Evolutionary conservation across 371 early-diverging fungal species (phyloP).

Genomic region (Mucor indicus): DNA sequence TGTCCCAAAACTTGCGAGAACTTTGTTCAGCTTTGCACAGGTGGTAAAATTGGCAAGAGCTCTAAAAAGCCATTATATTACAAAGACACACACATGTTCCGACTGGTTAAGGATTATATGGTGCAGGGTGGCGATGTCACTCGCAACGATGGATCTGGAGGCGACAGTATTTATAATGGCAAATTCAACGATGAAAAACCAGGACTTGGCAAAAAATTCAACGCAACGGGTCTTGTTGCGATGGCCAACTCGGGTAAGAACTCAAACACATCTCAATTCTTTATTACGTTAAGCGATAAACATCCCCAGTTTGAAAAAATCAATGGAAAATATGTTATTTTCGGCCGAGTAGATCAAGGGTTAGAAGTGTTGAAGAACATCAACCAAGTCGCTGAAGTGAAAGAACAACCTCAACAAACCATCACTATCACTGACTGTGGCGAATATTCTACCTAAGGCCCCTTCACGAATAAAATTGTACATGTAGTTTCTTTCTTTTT

Average conservation of each 20-base stretch:
- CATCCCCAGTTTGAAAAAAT: slow-evolving; percentile 53
- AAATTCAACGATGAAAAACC: slow-evolving; percentile 74
- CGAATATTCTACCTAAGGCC: slow-evolving; percentile 5
- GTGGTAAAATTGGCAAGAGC: slow-evolving; percentile 46
- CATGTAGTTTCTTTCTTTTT: not conserved
- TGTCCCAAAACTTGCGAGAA: slow-evolving; percentile 67
- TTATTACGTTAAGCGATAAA: slow-evolving; percentile 58
- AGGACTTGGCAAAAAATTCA: slow-evolving; percentile 50
- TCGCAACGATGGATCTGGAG: slow-evolving; percentile 74
- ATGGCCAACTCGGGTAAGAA: slow-evolving; percentile 87
- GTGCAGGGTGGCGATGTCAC: slow-evolving; percentile 86
- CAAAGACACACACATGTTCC: slow-evolving; percentile 45
- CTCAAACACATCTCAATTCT: slow-evolving; percentile 85
- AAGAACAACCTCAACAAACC: slow-evolving; percentile 35
- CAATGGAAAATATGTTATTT: slow-evolving; percentile 78
- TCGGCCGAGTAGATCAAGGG: slow-evolving; percentile 67
- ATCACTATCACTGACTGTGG: slow-evolving; percentile 45
- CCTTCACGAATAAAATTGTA: slow-evolving; percentile 2
- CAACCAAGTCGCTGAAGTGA: slow-evolving; percentile 35
- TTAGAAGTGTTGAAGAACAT: slow-evolving; percentile 41
- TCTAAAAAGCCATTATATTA: slow-evolving; percentile 57
- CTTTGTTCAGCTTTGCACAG: slow-evolving; percentile 55
- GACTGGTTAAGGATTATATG: slow-evolving; percentile 63
- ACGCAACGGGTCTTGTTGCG: slow-evolving; percentile 52
- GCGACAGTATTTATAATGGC: slow-evolving; percentile 66